These are phyloP conservation scores for Penicillium sp. DNA, from an alignment of 2,329 filamentous ascomycete genomes.

Conservation along the genomic window DNA sequence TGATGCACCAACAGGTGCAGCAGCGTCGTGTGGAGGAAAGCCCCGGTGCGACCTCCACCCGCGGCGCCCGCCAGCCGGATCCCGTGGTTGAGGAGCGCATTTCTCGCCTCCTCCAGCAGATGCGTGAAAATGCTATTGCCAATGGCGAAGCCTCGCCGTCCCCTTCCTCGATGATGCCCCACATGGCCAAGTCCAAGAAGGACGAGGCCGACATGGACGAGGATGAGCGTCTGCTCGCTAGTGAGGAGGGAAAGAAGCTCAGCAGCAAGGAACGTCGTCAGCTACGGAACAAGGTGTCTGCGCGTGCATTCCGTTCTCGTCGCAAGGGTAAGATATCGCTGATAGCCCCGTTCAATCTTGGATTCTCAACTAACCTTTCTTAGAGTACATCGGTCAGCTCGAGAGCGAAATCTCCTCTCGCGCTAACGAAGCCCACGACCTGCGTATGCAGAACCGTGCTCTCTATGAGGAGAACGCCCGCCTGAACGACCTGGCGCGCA, in stretches of 20 bases:
- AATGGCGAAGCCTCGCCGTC: conserved; percentile 53
- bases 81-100: conserved; percentile 89
- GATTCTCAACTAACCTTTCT: conserved; percentile 10
- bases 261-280: conserved; percentile 96
- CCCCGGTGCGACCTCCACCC: conserved; percentile 34
- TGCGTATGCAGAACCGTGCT: conserved; percentile 79
- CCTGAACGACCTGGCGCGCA: conserved; percentile 75
- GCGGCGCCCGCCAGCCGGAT: conserved; percentile 55
- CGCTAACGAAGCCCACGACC: conserved; percentile 79
- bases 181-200: conserved; percentile 78
- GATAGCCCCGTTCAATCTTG: not conserved
- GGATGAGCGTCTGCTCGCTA: conserved; percentile 90
- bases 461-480: conserved; percentile 85
- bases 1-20: conserved; percentile 62
- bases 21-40: conserved; percentile 34
- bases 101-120: conserved; percentile 86
- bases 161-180: conserved; percentile 56
- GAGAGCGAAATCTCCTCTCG: conserved; percentile 86
- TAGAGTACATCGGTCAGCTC: conserved; percentile 96
- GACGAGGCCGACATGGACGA: conserved; percentile 99
- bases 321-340: conserved; percentile 76
- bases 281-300: conserved; percentile 98
- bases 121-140: conserved; percentile 74
- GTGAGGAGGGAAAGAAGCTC: conserved; percentile 98
- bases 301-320: conserved; percentile 94